A percentile compares a stretch with the other conserved stretches of the same genome.
These are phyloP conservation scores for Alnus glutinosa DNA, from an alignment of 306 rosid genomes.

Conservation along the genomic window DNA sequence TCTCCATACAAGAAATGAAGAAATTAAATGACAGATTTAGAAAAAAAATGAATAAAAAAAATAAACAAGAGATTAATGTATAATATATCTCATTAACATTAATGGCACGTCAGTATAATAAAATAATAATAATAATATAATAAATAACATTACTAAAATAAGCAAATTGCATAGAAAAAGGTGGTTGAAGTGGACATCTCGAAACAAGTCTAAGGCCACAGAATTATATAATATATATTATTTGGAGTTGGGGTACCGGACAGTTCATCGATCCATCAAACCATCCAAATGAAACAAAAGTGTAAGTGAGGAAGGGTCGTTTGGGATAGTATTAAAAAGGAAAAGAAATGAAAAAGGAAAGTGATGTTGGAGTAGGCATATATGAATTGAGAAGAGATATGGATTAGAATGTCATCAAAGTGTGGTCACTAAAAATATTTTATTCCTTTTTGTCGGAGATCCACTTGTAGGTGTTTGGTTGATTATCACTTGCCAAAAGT, in stretches of 20 bases:
- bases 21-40: no score
- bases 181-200: constrained; percentile 28
- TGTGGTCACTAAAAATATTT: neutral
- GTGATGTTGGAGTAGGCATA: neutral
- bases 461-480: constrained; percentile 18
- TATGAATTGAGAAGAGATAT: constrained; percentile 1
- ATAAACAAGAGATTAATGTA: no score
- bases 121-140: no score
- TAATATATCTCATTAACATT: no score
- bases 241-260: constrained; percentile 4
- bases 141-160: no score
- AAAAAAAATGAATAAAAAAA: no score
- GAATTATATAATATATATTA: neutral
- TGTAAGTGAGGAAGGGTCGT: neutral
- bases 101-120: no score
- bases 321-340: neutral
- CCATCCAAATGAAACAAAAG: constrained; percentile 27
- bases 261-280: constrained; percentile 14
- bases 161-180: neutral
- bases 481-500: constrained; percentile 20
- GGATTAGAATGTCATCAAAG: neutral
- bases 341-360: neutral
- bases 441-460: neutral
- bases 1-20: no score
- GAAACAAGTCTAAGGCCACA: constrained; percentile 19